Evolutionary conservation across 2,329 filamentous ascomycete genomes (phyloP).

Genomic region (Botryotinia globosa): DNA sequence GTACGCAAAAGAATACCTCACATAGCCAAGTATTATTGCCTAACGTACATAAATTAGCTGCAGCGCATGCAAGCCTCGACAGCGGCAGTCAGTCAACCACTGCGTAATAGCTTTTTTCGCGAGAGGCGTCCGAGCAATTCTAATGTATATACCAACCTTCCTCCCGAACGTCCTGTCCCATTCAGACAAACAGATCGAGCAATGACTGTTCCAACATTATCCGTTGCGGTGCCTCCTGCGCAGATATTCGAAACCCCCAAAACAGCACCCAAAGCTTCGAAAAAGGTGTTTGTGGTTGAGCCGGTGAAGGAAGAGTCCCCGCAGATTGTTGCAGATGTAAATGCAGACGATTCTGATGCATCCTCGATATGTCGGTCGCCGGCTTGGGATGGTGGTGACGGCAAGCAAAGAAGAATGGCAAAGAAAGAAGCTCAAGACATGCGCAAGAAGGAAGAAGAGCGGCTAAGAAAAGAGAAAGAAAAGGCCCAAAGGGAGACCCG

Average conservation of each 20-base stretch:
- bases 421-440: constrained; percentile 43
- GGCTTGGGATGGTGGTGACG: constrained; percentile 57
- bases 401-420: constrained; percentile 46
- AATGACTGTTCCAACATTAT: constrained; percentile 30
- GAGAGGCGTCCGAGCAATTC: constrained; percentile 15
- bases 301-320: not conserved
- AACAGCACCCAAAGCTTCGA: not conserved
- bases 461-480: constrained; percentile 40
- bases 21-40: constrained; percentile 31
- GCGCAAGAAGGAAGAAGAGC: constrained; percentile 44
- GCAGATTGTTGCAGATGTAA: constrained; percentile 23
- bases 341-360: constrained; percentile 30
- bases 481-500: constrained; percentile 42
- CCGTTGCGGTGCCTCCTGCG: constrained; percentile 25
- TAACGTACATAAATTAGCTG: constrained; percentile 40
- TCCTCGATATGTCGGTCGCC: constrained; percentile 57
- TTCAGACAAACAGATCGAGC: constrained; percentile 25
- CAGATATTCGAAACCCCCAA: not conserved
- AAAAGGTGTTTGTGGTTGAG: not conserved
- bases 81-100: not conserved
- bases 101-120: constrained; percentile 12
- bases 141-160: constrained; percentile 21
- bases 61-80: constrained; percentile 39
- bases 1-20: constrained; percentile 42
- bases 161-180: constrained; percentile 10